Base-by-base conservation (phyloP, 129 eudicot genomes). In the Flaveria bidentis region DNA sequence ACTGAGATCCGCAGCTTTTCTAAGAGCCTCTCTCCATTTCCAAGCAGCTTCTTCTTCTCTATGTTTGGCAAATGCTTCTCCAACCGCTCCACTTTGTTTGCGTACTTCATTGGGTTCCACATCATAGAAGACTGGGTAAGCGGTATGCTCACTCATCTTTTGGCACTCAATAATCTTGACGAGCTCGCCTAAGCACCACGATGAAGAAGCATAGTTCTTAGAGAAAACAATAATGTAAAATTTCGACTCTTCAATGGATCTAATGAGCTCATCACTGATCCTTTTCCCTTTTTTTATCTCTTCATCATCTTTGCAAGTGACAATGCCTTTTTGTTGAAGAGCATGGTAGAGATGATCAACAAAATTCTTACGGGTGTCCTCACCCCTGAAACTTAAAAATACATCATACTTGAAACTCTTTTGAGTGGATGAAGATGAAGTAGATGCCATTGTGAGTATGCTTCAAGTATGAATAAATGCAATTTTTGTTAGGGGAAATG, bases 111-210 rank as follows among this genome's bases (percentile, higher is more conserved):
- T 68, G 55, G 72, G 72, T 22, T 68, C 72, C 56, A 68, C 72
- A 44, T 68, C 72, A 68, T 68, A 68, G 10, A 68, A 68, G 55
- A 68, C 17, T 0, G 72, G 72, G 72, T 68, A 68, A 68, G 72
- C 53, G 4, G 11, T 67, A 23, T 67, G 53, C 25, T 12, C 73
- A 2, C 1, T 46, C 56, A 0, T 5, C 62, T 56, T 20, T 5
- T 56, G 62, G 26, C 62, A 56, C 22, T 56, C 13, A 11, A 20
- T 56, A 18, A 56, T 56, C 62, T 56, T 56, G 30, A 56, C 62
- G 9, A 18, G 62, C 62, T 56, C 28, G 5, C 20, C 13, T 56
- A 56, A 56, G 62, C 62, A 56, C 62, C 62, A 55, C 0, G 62
- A 55, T 18, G 62, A 55, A 55, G 62, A 55, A 8, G 62, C 62